Evolutionary conservation across 352 stramenopile species (phyloP), one percentile per base, ranked within the genome.

Genomic region (Pythium phragmitis): DNA sequence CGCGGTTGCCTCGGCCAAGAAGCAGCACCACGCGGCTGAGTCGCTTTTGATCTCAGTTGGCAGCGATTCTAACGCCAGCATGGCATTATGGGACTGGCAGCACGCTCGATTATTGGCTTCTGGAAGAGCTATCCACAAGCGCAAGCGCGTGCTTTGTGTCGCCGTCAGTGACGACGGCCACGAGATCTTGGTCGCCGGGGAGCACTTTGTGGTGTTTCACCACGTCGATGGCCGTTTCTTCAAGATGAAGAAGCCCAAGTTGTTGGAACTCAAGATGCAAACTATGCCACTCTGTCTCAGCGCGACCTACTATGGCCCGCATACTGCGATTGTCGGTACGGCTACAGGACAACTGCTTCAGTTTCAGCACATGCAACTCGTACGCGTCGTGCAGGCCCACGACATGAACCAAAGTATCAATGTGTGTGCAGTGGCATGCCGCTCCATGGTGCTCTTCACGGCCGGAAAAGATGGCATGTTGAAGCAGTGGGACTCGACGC

Each of bases 61-160:
- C 4, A 79, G 61, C n/a, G 85, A 92, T 11, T 61, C 59, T 0
- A 79, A 86, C 21, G 73, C 73, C 17, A 89, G 79, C 34, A 90
- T 94, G 75, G 82, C 82, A 1, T 66, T 94, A n/a, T 94, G 85
- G 85, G 77, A 94, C 54, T 94, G 85, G 85, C 75, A 85, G 36
- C 67, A 87, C 58, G 82, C 75, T 50, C 72, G 68, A 0, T 67
- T 94, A 0, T 13, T 91, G 1, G 80, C 80, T 2, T 91, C 81
- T 4, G 82, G 83, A 12, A 67, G 80, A 48, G 79, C 83, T 3
- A 60, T 66, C 45, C 43, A 71, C 58, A 62, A 62, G 52, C 69
- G 64, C 8, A 72, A 78, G 34, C 79, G 77, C 21, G 73, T 85
- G 7, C 69, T 91, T 4, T 76, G 80, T n/a, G 65, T 88, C 47